Conservation (phyloP, 202 grass and related monocot species). For the Eragrostis tef region DNA sequence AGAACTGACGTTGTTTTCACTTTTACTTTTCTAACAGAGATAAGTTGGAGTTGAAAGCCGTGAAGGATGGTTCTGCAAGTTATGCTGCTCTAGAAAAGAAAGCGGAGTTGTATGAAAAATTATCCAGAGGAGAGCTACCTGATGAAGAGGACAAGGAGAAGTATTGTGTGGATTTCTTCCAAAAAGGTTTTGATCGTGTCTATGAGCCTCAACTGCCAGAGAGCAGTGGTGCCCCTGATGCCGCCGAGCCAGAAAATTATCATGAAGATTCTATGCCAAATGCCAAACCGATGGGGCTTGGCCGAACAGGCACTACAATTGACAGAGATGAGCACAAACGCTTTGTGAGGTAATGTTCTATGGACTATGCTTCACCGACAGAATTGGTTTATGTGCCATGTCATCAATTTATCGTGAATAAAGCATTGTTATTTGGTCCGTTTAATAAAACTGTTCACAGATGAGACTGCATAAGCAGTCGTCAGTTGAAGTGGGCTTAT, state of each 20-base stretch:
- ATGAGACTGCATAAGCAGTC: slow-evolving; percentile 2
- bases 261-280: slow-evolving; percentile 53
- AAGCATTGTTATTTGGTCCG: neutral
- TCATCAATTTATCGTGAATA: neutral
- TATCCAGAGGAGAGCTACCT: slow-evolving; percentile 71
- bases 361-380: neutral
- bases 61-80: slow-evolving; percentile 73
- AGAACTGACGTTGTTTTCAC: slow-evolving; percentile 37
- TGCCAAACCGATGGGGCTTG: slow-evolving; percentile 67
- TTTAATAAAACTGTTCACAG: neutral
- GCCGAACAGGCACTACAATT: slow-evolving; percentile 54
- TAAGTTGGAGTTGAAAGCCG: slow-evolving; percentile 92
- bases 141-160: slow-evolving; percentile 95
- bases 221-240: slow-evolving; percentile 16
- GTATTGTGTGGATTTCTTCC: slow-evolving; percentile 98
- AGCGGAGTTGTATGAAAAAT: slow-evolving; percentile 83
- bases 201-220: slow-evolving; percentile 58
- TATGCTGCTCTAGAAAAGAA: slow-evolving; percentile 95
- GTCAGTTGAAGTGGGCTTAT: neutral
- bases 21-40: slow-evolving; percentile 58
- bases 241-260: slow-evolving; percentile 55
- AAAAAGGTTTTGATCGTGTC: slow-evolving; percentile 66
- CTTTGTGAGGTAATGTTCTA: slow-evolving; percentile 81
- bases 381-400: neutral
- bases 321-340: slow-evolving; percentile 88